Conservation (phyloP, 1,284 basidiomycete species). For the Fomitopsis palustris region DNA sequence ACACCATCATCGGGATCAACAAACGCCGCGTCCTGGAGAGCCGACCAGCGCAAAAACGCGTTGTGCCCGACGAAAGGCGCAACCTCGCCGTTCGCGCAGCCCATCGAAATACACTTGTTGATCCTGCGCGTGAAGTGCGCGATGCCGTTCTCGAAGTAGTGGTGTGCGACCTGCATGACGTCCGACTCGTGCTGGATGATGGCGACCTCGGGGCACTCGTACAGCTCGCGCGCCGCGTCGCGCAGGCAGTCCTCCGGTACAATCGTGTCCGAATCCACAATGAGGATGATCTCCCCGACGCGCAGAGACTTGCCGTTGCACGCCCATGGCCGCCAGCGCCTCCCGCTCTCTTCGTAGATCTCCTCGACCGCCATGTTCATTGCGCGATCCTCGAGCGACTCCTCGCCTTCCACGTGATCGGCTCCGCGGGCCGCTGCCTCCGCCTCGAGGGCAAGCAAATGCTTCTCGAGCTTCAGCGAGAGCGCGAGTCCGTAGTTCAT, state of each 20-base stretch:
- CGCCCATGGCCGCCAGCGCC: slow-evolving; percentile 61
- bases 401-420: slow-evolving; percentile 28
- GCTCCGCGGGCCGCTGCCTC: slow-evolving; percentile 27
- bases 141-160: slow-evolving; percentile 87
- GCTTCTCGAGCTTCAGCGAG: slow-evolving; percentile 48
- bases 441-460: slow-evolving; percentile 42
- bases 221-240: slow-evolving; percentile 79
- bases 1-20: slow-evolving; percentile 61
- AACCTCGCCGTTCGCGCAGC: slow-evolving; percentile 75
- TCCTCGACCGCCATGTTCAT: slow-evolving; percentile 67
- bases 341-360: slow-evolving; percentile 53
- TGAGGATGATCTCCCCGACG: slow-evolving; percentile 62
- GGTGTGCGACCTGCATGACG: slow-evolving; percentile 82
- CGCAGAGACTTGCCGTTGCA: slow-evolving; percentile 54
- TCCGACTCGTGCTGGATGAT: slow-evolving; percentile 85
- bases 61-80: slow-evolving; percentile 90
- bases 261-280: slow-evolving; percentile 82
- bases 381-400: slow-evolving; percentile 56
- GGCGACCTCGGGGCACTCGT: slow-evolving; percentile 73
- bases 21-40: slow-evolving; percentile 77
- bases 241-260: slow-evolving; percentile 85
- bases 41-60: slow-evolving; percentile 83
- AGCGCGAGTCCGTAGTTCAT: slow-evolving; percentile 54
- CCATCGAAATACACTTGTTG: slow-evolving; percentile 74
- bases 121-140: slow-evolving; percentile 81